A percentile compares a stretch with the other conserved stretches of the same genome.
phyloP scores from a whole-genome alignment of 192 early-diverging fungal species.

The Mortierella antarctica region DNA sequence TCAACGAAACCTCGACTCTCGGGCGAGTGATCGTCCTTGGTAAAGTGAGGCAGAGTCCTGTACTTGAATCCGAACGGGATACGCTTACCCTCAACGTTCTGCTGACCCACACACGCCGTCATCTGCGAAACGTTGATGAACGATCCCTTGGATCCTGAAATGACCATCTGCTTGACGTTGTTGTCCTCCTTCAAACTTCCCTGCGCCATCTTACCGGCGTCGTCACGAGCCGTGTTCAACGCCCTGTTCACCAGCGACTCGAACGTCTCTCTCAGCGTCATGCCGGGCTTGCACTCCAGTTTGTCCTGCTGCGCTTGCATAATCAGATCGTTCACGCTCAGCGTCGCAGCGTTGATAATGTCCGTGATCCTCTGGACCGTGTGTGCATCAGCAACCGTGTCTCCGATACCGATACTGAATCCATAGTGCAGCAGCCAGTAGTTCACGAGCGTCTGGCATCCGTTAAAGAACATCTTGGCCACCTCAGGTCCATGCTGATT shows the following conservation, averaged over 20 bases:
- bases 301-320: conserved; percentile 84
- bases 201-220: conserved; percentile 88
- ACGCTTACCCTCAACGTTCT: conserved; percentile 99
- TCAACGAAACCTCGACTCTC: conserved; percentile 91
- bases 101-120: conserved; percentile 98
- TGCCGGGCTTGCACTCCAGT: conserved; percentile 87
- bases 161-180: conserved; percentile 97
- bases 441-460: conserved; percentile 92
- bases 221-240: conserved; percentile 91
- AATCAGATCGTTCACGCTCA: conserved; percentile 85
- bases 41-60: conserved; percentile 96
- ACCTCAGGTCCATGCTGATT: conserved; percentile 91
- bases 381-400: conserved; percentile 89
- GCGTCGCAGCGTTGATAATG: conserved; percentile 80
- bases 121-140: conserved; percentile 98
- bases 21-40: conserved; percentile 96
- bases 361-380: conserved; percentile 85
- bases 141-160: conserved; percentile 96
- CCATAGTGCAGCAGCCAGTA: conserved; percentile 95
- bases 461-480: conserved; percentile 92
- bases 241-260: conserved; percentile 89
- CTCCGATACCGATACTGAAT: conserved; percentile 98
- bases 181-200: conserved; percentile 87
- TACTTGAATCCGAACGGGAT: conserved; percentile 97
- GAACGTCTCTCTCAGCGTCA: conserved; percentile 93